phyloP scores from a whole-genome alignment of 2,329 filamentous ascomycete species.

The Byssoonygena ceratinophila region DNA sequence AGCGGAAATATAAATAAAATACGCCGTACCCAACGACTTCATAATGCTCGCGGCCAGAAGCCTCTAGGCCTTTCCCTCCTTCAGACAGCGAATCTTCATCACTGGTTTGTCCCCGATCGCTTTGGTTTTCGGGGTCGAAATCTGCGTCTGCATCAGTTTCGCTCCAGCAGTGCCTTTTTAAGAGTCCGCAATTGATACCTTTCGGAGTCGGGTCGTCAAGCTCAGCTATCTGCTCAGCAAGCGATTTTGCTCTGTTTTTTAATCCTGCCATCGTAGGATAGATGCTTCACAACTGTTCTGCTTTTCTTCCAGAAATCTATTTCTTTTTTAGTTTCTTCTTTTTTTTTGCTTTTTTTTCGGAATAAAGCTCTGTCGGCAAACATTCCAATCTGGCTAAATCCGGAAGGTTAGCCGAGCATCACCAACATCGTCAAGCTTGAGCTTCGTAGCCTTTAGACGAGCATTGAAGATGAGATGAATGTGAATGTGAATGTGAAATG shows the following conservation, averaged over 20 bases:
- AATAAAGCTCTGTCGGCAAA: conserved; percentile 4
- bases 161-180: background rate
- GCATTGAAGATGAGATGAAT: background rate
- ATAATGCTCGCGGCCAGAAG: conserved; percentile 76
- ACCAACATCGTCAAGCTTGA: background rate
- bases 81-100: conserved; percentile 43
- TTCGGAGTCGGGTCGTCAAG: conserved; percentile 51
- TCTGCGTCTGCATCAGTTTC: conserved; percentile 42
- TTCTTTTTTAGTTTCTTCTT: background rate
- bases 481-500: background rate
- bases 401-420: conserved; percentile 3
- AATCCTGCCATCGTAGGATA: conserved; percentile 35
- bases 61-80: conserved; percentile 34
- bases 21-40: conserved; percentile 55
- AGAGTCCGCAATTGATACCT: conserved; percentile 39
- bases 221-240: conserved; percentile 52
- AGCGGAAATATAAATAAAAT: background rate
- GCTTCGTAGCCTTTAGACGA: background rate
- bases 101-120: conserved; percentile 46
- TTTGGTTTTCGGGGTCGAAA: conserved; percentile 64
- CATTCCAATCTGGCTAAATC: background rate
- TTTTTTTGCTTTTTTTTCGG: background rate
- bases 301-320: too few relatives aligned
- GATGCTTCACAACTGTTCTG: background rate
- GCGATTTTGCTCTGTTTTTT: conserved; percentile 41